Conservation (phyloP, 192 early-diverging fungal species). For the Dimargaris xerosporica region DNA sequence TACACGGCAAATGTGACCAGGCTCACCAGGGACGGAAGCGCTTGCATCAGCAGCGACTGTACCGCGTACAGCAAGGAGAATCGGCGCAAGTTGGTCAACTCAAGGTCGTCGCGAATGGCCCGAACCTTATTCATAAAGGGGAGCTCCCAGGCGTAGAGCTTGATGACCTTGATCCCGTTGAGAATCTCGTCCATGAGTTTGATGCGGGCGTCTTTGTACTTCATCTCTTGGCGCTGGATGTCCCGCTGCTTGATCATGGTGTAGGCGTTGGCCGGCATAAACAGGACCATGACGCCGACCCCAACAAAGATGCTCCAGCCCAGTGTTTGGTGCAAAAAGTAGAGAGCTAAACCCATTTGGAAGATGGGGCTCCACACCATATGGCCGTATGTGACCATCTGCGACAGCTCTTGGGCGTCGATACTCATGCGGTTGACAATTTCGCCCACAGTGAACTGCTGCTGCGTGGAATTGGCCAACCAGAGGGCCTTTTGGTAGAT, state of each 20-base stretch:
- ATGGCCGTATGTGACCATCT: slow-evolving; percentile 53
- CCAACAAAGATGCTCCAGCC: slow-evolving; percentile 74
- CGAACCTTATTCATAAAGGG: slow-evolving; percentile 50
- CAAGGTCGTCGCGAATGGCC: slow-evolving; percentile 52
- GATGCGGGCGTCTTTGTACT: slow-evolving; percentile 59
- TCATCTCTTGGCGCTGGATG: slow-evolving; percentile 71
- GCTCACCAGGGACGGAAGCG: slow-evolving; percentile 79
- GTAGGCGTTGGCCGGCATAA: slow-evolving; percentile 59
- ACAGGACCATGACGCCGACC: slow-evolving; percentile 63
- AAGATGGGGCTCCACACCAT: slow-evolving; percentile 60
- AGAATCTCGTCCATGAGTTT: slow-evolving; percentile 73
- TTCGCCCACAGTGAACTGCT: slow-evolving; percentile 63
- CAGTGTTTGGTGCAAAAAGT: slow-evolving; percentile 65
- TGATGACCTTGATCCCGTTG: slow-evolving; percentile 88
- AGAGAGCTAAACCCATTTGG: slow-evolving; percentile 59
- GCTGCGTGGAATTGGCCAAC: slow-evolving; percentile 64
- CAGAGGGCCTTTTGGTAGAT: slow-evolving; percentile 75
- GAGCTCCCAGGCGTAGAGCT: slow-evolving; percentile 87
- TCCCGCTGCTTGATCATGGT: slow-evolving; percentile 46
- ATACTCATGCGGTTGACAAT: slow-evolving; percentile 53
- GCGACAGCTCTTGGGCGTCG: slow-evolving; percentile 44
- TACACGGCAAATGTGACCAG: slow-evolving; percentile 72
- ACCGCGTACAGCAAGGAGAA: slow-evolving; percentile 52
- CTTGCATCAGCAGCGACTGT: slow-evolving; percentile 63
- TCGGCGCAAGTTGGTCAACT: slow-evolving; percentile 58